A percentile compares a stretch with the other conserved stretches of the same genome.
phyloP scores from a whole-genome alignment of 2,329 filamentous ascomycete species.

The Aspergillus pseudotamarii region DNA sequence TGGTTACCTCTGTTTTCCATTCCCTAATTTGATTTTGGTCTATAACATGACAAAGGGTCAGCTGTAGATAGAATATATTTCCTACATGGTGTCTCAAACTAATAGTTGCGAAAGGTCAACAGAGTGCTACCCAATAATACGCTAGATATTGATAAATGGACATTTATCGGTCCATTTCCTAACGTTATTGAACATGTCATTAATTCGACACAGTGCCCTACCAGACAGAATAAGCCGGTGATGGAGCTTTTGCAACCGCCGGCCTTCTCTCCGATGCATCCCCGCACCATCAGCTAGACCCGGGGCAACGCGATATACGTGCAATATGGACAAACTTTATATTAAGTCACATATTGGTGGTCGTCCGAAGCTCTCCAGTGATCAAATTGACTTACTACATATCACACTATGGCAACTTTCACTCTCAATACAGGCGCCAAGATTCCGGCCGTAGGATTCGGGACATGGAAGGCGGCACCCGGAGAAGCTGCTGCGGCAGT shows the following conservation, averaged over 20 bases:
- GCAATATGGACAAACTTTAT: neutral
- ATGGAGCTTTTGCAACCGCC: too few species aligned
- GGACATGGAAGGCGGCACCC: neutral
- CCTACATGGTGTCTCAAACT: too few species aligned
- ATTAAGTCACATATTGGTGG: neutral
- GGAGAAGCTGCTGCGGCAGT: neutral
- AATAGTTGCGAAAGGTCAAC: too few species aligned
- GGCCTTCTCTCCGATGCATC: neutral
- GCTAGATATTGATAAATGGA: accelerated
- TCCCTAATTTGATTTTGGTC: too few species aligned
- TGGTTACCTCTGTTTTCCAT: too few species aligned
- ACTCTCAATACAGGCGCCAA: neutral
- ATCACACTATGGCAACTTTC: neutral
- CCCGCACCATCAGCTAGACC: neutral
- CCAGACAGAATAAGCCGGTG: too few species aligned
- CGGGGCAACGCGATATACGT: neutral
- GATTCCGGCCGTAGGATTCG: neutral
- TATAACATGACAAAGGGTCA: too few species aligned
- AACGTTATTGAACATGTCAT: accelerated
- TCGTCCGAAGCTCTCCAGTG: neutral
- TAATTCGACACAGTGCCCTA: too few species aligned
- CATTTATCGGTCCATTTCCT: too few species aligned
- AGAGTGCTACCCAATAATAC: accelerated
- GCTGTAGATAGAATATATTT: too few species aligned
- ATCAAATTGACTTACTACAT: accelerated